phyloP scores from a whole-genome alignment of 2,329 filamentous ascomycete genomes.

The Blumeria graminis region DNA sequence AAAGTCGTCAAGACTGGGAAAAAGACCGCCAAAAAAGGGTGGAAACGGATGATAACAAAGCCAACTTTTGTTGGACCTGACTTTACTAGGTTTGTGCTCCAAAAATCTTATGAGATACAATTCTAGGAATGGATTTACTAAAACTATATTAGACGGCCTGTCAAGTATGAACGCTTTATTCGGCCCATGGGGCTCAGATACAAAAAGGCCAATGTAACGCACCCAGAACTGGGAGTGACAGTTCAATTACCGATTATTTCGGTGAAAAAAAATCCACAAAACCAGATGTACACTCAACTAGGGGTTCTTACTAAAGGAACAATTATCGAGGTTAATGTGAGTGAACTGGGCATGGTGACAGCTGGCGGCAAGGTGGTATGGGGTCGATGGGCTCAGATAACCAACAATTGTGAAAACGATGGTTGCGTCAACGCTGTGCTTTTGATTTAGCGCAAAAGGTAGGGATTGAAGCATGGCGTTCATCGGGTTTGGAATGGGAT shows the following conservation, averaged over 20 bases:
- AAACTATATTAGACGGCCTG: slow-evolving; percentile 51
- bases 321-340: slow-evolving; percentile 77
- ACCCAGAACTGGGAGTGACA: slow-evolving; percentile 64
- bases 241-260: slow-evolving; percentile 57
- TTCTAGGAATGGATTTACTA: slow-evolving; percentile 16
- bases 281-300: slow-evolving; percentile 75
- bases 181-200: slow-evolving; percentile 55
- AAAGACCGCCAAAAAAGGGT: slow-evolving; percentile 52
- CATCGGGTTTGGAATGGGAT: no score
- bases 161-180: slow-evolving; percentile 48
- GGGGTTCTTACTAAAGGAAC: slow-evolving; percentile 75
- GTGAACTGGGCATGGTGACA: slow-evolving; percentile 74
- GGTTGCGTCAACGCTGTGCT: slow-evolving; percentile 8
- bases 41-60: slow-evolving; percentile 48
- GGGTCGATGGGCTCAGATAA: slow-evolving; percentile 55
- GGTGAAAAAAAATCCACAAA: slow-evolving; percentile 71
- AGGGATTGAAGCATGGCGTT: no score
- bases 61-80: slow-evolving; percentile 65
- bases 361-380: slow-evolving; percentile 82
- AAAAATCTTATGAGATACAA: no score
- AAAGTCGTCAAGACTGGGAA: slow-evolving; percentile 89
- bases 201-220: slow-evolving; percentile 49
- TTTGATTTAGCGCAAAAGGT: background rate
- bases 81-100: slow-evolving; percentile 22
- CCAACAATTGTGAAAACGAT: slow-evolving; percentile 16